These are phyloP conservation scores for Erodium texanum DNA, from an alignment of 441 rosid genomes.

Conservation along the genomic window DNA sequence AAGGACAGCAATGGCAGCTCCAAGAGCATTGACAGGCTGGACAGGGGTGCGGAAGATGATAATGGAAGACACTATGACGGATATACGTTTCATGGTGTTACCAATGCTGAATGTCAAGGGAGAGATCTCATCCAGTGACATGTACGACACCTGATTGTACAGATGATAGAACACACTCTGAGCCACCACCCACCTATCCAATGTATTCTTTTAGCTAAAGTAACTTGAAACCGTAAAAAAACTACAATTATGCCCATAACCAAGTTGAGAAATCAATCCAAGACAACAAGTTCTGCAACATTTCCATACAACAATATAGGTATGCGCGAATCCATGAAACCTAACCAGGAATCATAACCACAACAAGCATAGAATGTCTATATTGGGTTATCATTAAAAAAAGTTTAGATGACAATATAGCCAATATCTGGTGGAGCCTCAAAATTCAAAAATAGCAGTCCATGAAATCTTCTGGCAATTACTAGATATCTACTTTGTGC, in stretches of 20 bases:
- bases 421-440: too few relatives aligned
- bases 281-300: background rate
- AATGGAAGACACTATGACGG: constrained; percentile 66
- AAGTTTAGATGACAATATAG: too few relatives aligned
- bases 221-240: background rate
- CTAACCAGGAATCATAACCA: too few relatives aligned
- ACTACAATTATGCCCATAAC: background rate
- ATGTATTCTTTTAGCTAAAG: constrained; percentile 8
- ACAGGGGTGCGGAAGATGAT: constrained; percentile 70
- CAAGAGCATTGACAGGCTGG: constrained; percentile 58
- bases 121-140: constrained; percentile 64
- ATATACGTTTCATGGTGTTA: constrained; percentile 70
- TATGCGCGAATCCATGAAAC: too few relatives aligned
- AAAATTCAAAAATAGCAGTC: too few relatives aligned
- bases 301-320: background rate
- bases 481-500: too few relatives aligned
- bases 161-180: constrained; percentile 57
- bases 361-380: too few relatives aligned
- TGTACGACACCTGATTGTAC: constrained; percentile 69
- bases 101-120: constrained; percentile 68
- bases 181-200: constrained; percentile 57
- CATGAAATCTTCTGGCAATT: background rate
- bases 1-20: constrained; percentile 65
- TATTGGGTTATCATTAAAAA: too few relatives aligned
- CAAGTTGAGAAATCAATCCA: background rate